A percentile compares a stretch with the other conserved stretches of the same genome.
These are phyloP conservation scores for Salix suchowensis DNA, from an alignment of 345 rosid species.

Conservation along the genomic window DNA sequence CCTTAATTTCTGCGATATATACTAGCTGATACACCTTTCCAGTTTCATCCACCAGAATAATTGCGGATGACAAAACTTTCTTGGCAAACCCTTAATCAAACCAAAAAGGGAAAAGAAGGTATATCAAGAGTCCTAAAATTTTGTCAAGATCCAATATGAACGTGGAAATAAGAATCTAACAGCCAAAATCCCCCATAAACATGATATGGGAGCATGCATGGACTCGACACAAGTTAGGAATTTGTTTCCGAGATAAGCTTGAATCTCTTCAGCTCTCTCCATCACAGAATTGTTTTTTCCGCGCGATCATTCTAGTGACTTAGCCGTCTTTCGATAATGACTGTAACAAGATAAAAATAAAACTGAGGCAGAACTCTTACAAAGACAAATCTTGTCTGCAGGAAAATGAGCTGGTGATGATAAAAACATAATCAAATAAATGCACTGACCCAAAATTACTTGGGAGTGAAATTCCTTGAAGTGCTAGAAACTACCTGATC, in stretches of 20 bases:
- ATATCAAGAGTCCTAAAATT: neutral
- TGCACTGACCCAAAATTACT: no score
- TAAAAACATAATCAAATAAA: no score
- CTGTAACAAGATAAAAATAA: neutral
- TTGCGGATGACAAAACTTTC: neutral
- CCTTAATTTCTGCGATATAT: conserved; percentile 9
- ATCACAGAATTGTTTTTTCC: neutral
- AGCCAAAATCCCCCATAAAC: conserved; percentile 29
- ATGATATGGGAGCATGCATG: conserved; percentile 24
- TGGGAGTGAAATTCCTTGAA: no score
- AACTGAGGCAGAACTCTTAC: neutral
- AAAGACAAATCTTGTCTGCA: neutral
- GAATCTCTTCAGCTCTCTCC: conserved; percentile 17
- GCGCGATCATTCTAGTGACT: neutral
- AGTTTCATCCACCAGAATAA: conserved; percentile 21
- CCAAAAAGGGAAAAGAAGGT: neutral
- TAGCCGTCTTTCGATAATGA: neutral
- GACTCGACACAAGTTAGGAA: conserved; percentile 17
- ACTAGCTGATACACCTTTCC: conserved; percentile 5
- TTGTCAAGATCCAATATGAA: neutral
- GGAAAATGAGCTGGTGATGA: neutral
- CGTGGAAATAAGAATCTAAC: conserved; percentile 11
- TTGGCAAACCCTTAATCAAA: conserved; percentile 14
- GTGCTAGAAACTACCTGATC: no score
- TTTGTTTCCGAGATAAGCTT: conserved; percentile 3